Evolutionary conservation across 164 flowering plant genomes (phyloP), one percentile per base, ranked within the genome.

Genomic region (Pachysandra terminalis): DNA sequence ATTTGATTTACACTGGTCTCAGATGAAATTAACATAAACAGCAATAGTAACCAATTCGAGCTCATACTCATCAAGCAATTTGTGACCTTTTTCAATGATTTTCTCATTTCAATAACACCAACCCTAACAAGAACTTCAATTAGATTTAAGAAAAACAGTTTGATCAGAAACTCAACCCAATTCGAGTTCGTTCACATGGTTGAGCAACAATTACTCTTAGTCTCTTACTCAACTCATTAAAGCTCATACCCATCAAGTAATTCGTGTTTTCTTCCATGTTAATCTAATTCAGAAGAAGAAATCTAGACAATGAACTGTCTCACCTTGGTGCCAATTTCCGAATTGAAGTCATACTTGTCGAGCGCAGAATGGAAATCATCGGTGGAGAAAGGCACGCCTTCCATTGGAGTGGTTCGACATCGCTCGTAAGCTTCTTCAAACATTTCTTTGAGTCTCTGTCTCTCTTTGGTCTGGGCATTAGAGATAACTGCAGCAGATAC

Each of bases 351-450:
- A 71, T 87, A 87, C 78, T 89, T 89, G 1, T 87, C 91, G 48
- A 93, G 75, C 53, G 96, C 89, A 56, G 86, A 6, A 55, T 84
- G 68, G 65, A 93, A 93, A 28, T 88, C 89, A 0, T 91, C 91
- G 40, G 81, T 35, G 32, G 86, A 79, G 82, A 93, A 93, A 57
- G 89, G 15, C 10, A 93, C 83, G 61, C 94, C 96, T 66, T 93
- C 91, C 83, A 77, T 79, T 12, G 98, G 98, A 23, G 94, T 75
- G 27, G 86, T 83, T 22, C 90, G 83, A 70, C 98, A 93, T 10
- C 96, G 79, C 49, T 93, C 97, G 64, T 81, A 82, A 24, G 98
- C 98, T 0, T 90, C 97, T 63, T 90, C 84, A 65, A 93, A 93
- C 67, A 91, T 67, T 19, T 88, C 78, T 66, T 82, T 89, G 60